A percentile compares a stretch with the other conserved stretches of the same genome.
These are phyloP conservation scores for Pyronema omphalodes DNA, from an alignment of 495 filamentous ascomycete genomes.

Conservation along the genomic window DNA sequence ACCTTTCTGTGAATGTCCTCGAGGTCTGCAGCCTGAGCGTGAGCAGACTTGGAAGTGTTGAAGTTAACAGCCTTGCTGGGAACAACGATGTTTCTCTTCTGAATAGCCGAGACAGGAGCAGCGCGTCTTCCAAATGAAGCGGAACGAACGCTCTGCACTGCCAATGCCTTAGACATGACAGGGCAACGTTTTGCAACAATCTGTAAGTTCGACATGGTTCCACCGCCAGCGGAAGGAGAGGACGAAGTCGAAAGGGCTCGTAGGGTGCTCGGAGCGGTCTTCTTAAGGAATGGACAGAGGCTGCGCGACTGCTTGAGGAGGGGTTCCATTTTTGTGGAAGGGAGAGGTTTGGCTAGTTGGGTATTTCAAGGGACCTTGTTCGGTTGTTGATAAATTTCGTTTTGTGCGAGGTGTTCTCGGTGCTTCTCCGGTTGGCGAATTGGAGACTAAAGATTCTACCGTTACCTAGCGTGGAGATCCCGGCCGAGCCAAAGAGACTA, in stretches of 20 bases:
- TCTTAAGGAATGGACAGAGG: constrained; percentile 94
- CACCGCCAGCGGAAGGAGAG: constrained; percentile 52
- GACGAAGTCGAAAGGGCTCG: constrained; percentile 67
- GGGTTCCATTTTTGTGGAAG: constrained; percentile 53
- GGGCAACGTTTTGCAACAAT: constrained; percentile 87
- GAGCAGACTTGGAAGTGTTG: constrained; percentile 5
- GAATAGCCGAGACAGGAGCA: neutral
- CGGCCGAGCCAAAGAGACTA: no score
- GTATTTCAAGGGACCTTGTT: no score
- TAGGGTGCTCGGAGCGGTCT: constrained; percentile 72
- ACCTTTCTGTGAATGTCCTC: constrained; percentile 20
- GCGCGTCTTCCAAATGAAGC: constrained; percentile 17
- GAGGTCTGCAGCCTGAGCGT: constrained; percentile 17
- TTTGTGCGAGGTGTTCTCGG: no score
- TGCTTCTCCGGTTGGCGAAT: no score
- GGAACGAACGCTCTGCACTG: constrained; percentile 56
- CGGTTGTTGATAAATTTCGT: no score
- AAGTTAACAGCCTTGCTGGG: constrained; percentile 21
- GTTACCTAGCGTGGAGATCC: no score
- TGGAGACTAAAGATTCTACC: no score
- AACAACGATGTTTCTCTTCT: constrained; percentile 21
- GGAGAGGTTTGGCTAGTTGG: no score
- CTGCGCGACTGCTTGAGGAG: constrained; percentile 82
- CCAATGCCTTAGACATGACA: constrained; percentile 93
- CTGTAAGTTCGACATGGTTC: constrained; percentile 93